Evolutionary conservation across 2,329 filamentous ascomycete genomes (phyloP), one percentile per base, ranked within the genome.

Genomic region (Plenodomus lindquistii): DNA sequence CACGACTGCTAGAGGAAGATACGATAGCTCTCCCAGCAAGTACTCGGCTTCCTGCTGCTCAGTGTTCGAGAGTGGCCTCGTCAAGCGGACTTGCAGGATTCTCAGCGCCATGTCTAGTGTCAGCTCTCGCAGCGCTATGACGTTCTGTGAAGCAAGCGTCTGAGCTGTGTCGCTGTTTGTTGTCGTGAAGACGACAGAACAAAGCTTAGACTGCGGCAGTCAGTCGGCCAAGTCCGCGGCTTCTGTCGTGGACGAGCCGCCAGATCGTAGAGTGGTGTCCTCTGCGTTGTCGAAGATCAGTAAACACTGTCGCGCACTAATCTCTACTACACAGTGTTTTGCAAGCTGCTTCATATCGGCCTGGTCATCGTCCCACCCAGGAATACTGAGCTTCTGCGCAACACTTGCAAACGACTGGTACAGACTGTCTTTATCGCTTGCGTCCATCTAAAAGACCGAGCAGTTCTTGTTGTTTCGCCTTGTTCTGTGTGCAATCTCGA

Each of bases 401-500:
- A 60, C 42, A 29, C 39, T 55, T 42, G 42, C 36, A 48, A 56
- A 62, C n/a, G 73, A 73, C 43, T 74, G 67, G 31, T 77, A 63
- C 46, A 79, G 71, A 44, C 59, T 72, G 15, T 66, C 70, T n/a
- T 55, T 48, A 47, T 71, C 75, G 19, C 67, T 61, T 6, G 71
- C 75, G 4, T 74, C 68, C 4, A 79, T 64, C 77, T 74, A 80
- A 50, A 80, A 72, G 42, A 81, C 57, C 0, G 71, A 75, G 42
- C 63, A 75, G 4, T 69, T 65, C 1, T 67, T 66, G 24, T 63
- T 39, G 34, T 67, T 63, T 9, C 71, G 42, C 45, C 65, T 73
- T 2, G 62, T 64, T 59, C 67, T 72, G 58, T 77, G 69, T 3
- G 72, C 74, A 24, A 77, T 48, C 48, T 75, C 66, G 2, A 79